Base-by-base conservation (phyloP, 2,329 filamentous ascomycete genomes). In the Periconia digitata region DNA sequence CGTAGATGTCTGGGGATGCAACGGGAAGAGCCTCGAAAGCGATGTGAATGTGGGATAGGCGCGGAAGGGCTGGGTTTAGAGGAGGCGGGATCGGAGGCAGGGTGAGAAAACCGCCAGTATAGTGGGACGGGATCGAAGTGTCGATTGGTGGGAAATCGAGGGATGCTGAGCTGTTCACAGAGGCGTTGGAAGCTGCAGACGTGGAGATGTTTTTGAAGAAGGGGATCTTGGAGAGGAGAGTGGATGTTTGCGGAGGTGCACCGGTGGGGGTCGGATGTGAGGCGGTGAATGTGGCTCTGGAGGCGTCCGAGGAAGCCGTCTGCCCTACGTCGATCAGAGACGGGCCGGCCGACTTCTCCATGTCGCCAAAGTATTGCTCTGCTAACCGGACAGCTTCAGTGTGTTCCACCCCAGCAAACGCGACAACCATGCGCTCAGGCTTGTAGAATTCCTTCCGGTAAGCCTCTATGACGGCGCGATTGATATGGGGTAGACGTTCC, bases 21-120 rank as follows among this genome's bases (percentile, higher is more conserved):
- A 99, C 94, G 44, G 92, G 90, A 1, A 96, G 83, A 21, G 91
- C 92, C 76, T 99, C 94, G 63, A 99, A 97, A 49, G 91, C 92
- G 58, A 99, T 82, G 76, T 97, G 91, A 62, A 99, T 92, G 73
- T 99, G 89, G 17, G 90, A 95, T 59, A 96, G 85, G 46, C 85
- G 83, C 23, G 90, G 90, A 48, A 89, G 79, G 65, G 86, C 85
- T 21, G 90, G 89, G 72, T 89, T 92, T 1, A 81, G 75, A 0
- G 90, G 89, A 1, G 87, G 86, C 3, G 90, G 89, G 40, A 94
- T 87, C 0, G 85, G 80, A 1, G 91, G 91, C 10, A 96, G 85
- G 1, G 89, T 87, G 51, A 96, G 83, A 76, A 95, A 96, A 46
- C 94, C 94, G 63, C 94, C 94, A 0, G 92, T 97, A 73, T 99